phyloP scores from a whole-genome alignment of 192 early-diverging fungal species.

The Linnemannia exigua region DNA sequence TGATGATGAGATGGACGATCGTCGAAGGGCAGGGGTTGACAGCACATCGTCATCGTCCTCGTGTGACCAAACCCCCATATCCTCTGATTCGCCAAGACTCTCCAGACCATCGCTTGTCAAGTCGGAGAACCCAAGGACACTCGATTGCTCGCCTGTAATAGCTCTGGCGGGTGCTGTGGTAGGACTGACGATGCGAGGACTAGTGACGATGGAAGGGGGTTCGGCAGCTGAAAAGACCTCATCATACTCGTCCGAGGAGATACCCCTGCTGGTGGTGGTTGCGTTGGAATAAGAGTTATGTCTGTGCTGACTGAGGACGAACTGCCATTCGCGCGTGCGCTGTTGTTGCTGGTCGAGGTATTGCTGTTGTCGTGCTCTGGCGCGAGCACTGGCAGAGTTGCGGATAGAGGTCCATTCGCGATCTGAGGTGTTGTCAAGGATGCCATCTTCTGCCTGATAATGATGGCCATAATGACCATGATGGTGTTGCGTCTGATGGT shows the following conservation, averaged over 20 bases:
- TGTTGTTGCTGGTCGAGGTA: slow-evolving; percentile 48
- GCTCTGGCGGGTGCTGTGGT: not conserved
- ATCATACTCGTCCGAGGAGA: slow-evolving; percentile 41
- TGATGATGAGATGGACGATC: not conserved
- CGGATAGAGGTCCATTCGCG: slow-evolving; percentile 50
- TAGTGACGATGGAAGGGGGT: slow-evolving; percentile 14
- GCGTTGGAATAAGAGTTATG: slow-evolving; percentile 4
- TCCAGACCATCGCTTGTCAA: slow-evolving; percentile 44
- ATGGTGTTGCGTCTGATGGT: slow-evolving; percentile 9
- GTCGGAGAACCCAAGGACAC: slow-evolving; percentile 38
- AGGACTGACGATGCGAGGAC: not conserved
- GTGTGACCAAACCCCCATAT: slow-evolving; percentile 50
- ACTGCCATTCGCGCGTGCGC: slow-evolving; percentile 52
- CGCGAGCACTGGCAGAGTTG: slow-evolving; percentile 34
- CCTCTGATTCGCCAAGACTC: slow-evolving; percentile 41
- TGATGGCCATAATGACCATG: not conserved
- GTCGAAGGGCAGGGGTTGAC: slow-evolving; percentile 5
- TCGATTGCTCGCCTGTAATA: slow-evolving; percentile 10
- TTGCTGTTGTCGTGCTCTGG: slow-evolving; percentile 40
- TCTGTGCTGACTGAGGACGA: slow-evolving; percentile 36
- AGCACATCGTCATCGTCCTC: slow-evolving; percentile 39
- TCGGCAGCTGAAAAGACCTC: slow-evolving; percentile 27
- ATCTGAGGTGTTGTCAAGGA: slow-evolving; percentile 39
- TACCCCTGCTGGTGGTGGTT: slow-evolving; percentile 4
- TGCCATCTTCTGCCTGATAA: slow-evolving; percentile 15